Conservation (phyloP, 202 grass and related monocot species). For the Bolboschoenoplectus hybrid region DNA sequence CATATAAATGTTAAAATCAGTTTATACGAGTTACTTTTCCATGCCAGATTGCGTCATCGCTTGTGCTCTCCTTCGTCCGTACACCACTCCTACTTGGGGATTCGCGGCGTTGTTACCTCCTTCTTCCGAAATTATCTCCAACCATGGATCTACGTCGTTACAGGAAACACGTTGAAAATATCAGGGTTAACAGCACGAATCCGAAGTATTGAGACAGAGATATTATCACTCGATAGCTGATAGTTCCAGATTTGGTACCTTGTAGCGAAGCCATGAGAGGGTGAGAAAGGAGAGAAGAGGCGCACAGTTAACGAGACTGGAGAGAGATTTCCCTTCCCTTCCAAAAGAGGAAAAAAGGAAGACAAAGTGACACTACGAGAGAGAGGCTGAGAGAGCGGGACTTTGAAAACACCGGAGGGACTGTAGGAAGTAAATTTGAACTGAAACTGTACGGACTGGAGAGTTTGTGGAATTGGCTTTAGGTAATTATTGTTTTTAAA, state of each 20-base stretch:
- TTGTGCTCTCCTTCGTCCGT: conserved; percentile 53
- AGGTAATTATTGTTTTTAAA: no score
- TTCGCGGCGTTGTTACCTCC: conserved; percentile 26
- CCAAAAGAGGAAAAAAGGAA: neutral
- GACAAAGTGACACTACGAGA: neutral
- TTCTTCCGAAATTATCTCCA: conserved; percentile 64
- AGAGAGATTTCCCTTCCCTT: neutral
- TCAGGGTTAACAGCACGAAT: conserved; percentile 16
- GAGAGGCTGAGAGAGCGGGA: neutral
- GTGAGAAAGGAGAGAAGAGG: neutral
- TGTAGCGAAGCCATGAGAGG: conserved; percentile 39
- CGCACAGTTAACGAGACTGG: neutral
- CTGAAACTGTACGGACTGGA: no score
- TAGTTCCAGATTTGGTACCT: conserved; percentile 37
- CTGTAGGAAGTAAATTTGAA: no score
- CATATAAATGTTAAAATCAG: neutral
- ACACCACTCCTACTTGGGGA: conserved; percentile 54
- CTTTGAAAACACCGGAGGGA: neutral
- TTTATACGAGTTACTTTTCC: conserved; percentile 45
- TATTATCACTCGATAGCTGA: neutral
- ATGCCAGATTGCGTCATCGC: conserved; percentile 32
- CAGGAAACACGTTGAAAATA: conserved; percentile 29
- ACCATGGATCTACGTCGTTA: conserved; percentile 56
- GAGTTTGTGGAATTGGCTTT: no score
- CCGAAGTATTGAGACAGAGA: neutral